phyloP scores from a whole-genome alignment of 1,284 basidiomycete genomes.

The Microbotryum intermedium region DNA sequence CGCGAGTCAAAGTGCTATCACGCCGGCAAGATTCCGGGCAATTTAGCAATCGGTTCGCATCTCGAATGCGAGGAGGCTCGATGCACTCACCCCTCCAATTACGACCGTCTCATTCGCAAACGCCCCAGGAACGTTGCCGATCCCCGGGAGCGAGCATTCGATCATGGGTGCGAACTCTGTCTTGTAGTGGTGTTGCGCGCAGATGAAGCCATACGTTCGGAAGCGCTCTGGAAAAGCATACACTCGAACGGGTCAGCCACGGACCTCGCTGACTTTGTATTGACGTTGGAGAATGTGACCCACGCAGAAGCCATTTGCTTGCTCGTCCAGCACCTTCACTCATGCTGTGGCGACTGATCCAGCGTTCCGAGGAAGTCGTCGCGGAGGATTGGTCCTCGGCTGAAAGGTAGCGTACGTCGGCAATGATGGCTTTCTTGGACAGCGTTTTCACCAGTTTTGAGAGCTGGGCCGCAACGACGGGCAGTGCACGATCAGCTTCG shows the following conservation, averaged over 20 bases:
- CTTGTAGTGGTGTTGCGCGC: slow-evolving; percentile 13
- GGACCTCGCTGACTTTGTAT: not conserved
- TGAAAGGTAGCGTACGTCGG: slow-evolving; percentile 24
- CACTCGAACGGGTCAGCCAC: not conserved
- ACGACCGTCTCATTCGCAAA: slow-evolving; percentile 31
- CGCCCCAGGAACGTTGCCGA: slow-evolving; percentile 1
- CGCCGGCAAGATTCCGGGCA: not conserved
- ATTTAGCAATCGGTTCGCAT: slow-evolving; percentile 30
- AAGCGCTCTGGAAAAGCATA: slow-evolving; percentile 6
- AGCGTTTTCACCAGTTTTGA: slow-evolving; percentile 4
- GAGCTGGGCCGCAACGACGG: not conserved
- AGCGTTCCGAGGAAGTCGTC: not conserved
- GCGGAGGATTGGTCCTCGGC: slow-evolving; percentile 19
- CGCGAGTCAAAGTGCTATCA: slow-evolving; percentile 25
- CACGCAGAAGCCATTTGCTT: slow-evolving; percentile 15
- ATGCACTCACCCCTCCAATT: slow-evolving; percentile 27
- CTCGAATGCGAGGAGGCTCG: slow-evolving; percentile 22
- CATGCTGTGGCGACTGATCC: slow-evolving; percentile 28
- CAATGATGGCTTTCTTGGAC: slow-evolving; percentile 1
- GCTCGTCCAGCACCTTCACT: slow-evolving; percentile 13
- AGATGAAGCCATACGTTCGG: slow-evolving; percentile 13
- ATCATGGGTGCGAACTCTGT: slow-evolving; percentile 21
- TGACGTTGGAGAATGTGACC: not conserved
- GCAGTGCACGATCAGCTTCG: no score
- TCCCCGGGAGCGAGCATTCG: slow-evolving; percentile 16